Percentiles rank a stretch among this genome's conserved stretches.
Evolutionary conservation across 1,284 basidiomycete species (phyloP).

Genomic region (Sphaerobolus stellatus): DNA sequence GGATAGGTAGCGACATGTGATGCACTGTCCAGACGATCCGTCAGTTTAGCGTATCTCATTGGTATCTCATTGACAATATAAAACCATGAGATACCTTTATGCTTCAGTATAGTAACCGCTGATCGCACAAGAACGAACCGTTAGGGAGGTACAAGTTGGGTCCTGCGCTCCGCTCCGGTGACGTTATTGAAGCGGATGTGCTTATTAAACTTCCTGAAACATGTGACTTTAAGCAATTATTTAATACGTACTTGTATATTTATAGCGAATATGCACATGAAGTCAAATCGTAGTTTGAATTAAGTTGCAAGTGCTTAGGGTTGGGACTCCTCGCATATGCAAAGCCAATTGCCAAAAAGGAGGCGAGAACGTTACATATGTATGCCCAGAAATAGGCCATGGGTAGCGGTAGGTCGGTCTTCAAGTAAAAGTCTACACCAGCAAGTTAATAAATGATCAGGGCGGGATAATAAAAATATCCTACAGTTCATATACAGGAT

Average conservation of each 20-base stretch:
- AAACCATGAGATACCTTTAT: neutral
- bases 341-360: conserved; percentile 64
- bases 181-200: too few species aligned
- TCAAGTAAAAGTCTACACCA: conserved; percentile 72
- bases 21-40: too few species aligned
- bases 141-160: too few species aligned
- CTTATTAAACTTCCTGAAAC: too few species aligned
- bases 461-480: conserved; percentile 20
- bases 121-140: too few species aligned
- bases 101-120: too few species aligned
- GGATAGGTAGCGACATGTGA: too few species aligned
- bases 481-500: conserved; percentile 66
- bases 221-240: too few species aligned
- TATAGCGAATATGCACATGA: too few species aligned
- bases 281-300: too few species aligned
- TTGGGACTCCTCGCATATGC: conserved; percentile 53
- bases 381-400: conserved; percentile 70
- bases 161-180: too few species aligned
- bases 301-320: too few species aligned
- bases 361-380: conserved; percentile 49
- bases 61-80: neutral
- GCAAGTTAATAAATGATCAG: neutral
- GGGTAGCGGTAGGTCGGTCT: conserved; percentile 64
- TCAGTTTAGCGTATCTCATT: conserved; percentile 77
- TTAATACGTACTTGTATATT: conserved; percentile 50